Base-by-base conservation (phyloP, 2,329 filamentous ascomycete genomes). In the Rhynchosporium agropyri region DNA sequence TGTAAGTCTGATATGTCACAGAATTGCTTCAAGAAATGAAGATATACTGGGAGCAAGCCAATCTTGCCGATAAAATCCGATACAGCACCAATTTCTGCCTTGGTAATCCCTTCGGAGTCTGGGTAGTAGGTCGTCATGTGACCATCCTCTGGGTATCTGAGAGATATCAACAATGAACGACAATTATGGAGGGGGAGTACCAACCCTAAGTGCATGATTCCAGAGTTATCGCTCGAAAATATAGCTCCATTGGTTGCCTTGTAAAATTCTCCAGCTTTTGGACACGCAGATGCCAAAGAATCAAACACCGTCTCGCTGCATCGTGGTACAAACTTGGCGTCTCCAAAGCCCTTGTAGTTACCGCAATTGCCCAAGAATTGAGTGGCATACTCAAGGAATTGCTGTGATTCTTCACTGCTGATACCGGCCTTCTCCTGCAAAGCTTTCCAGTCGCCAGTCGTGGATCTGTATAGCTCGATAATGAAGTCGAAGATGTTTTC, bases 321-420 rank as follows among this genome's bases (percentile, higher is more conserved):
- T 69, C 90, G 83, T 2, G 91, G 91, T 62, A 95, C 83, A 73
- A 95, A 93, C 74, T 95, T 95, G 71, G 88, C 85, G 76, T 95
- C 90, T 49, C 91, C 91, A 71, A 93, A 94, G 69, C 89, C 89
- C 79, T 94, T 94, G 79, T 94, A 95, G 76, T 95, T 95, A 67
- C 91, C 74, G 65, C 82, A 83, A 74, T 94, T 95, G 50, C 89
- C 89, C 2, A 95, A 80, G 75, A 95, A 92, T 76, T 91, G 89
- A 36, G 84, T 86, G 7, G 89, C 83, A 75, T 94, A 95, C 75
- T 92, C 85, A 43, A 94, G 80, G 78, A 93, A 93, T 64, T 83
- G 80, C 15, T 83, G 81, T 51, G 92, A 74, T 60, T 91, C 83
- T 60, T 86, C 80, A 57, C 86, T 80, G 51, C 84, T 83, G 55